Conservation (phyloP, 75 land plant species). For the Picea sitchensis region DNA sequence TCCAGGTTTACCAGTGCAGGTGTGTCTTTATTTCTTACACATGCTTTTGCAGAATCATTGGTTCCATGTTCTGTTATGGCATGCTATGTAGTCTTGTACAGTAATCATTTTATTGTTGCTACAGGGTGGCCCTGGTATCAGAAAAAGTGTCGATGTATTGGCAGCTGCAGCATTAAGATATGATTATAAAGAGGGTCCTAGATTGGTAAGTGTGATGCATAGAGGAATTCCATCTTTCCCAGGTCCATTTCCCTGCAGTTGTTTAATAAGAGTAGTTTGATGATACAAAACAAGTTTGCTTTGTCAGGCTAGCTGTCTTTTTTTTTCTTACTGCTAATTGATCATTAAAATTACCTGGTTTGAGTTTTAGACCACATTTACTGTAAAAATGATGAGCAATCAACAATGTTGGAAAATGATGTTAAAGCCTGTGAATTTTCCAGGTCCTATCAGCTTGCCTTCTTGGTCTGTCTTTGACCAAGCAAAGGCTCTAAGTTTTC, state of each 20-base stretch:
- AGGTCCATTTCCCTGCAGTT: background rate
- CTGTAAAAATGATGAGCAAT: background rate
- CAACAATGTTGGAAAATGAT: background rate
- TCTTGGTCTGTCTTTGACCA: no score
- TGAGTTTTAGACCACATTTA: background rate
- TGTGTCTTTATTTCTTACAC: slow-evolving; percentile 12
- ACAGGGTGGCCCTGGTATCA: slow-evolving; percentile 85
- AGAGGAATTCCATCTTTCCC: background rate
- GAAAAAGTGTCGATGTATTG: slow-evolving; percentile 67
- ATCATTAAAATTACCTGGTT: background rate
- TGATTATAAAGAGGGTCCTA: slow-evolving; percentile 62
- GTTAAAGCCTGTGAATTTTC: background rate
- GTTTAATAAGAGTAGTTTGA: background rate
- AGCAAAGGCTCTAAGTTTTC: no score
- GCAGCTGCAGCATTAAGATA: slow-evolving; percentile 59
- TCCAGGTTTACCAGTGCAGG: slow-evolving; percentile 88
- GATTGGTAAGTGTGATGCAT: slow-evolving; percentile 57
- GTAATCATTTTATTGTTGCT: background rate
- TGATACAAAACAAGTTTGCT: background rate
- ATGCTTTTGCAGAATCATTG: background rate
- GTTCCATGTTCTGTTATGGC: background rate
- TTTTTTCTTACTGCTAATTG: background rate
- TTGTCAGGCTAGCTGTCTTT: background rate
- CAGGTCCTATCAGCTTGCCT: no score
- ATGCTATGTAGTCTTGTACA: background rate